These are phyloP conservation scores for Pelagomonas calceolata DNA, from an alignment of 108 stramenopile genomes.

Conservation along the genomic window DNA sequence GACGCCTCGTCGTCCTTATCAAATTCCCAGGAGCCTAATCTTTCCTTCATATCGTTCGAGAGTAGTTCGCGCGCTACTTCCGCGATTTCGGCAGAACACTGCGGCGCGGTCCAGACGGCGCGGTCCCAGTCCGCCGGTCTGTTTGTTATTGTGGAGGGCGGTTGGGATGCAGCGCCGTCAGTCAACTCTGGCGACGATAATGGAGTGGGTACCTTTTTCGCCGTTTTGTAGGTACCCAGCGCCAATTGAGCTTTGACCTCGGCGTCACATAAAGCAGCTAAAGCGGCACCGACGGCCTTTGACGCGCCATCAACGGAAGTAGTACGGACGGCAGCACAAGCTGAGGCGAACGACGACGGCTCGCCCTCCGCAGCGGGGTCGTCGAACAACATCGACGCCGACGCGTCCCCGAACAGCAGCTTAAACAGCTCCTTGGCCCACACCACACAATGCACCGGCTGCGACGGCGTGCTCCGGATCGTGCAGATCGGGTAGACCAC, in stretches of 20 bases:
- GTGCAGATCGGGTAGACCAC: conserved; percentile 99
- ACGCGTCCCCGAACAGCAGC: conserved; percentile 65
- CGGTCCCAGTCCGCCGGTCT: background rate
- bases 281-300: conserved; percentile 7
- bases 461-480: conserved; percentile 86
- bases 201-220: conserved; percentile 58
- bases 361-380: conserved; percentile 36
- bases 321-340: too few relatives aligned
- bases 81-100: background rate
- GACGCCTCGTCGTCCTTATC: conserved; percentile 87
- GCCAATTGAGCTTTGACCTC: conserved; percentile 70
- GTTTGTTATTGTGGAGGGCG: too few relatives aligned
- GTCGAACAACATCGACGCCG: conserved; percentile 81
- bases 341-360: conserved; percentile 39
- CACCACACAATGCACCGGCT: conserved; percentile 98
- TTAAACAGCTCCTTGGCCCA: conserved; percentile 99
- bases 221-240: conserved; percentile 76
- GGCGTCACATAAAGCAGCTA: conserved; percentile 41
- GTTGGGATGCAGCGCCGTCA: background rate
- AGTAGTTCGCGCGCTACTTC: too few relatives aligned
- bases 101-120: background rate
- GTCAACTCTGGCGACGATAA: too few relatives aligned
- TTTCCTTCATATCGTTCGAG: too few relatives aligned
- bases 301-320: too few relatives aligned
- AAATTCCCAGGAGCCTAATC: conserved; percentile 16